Percentiles rank a stretch among this genome's conserved stretches.
phyloP scores from a whole-genome alignment of 169 alveolate genomes.

The Condylostoma magnum region DNA sequence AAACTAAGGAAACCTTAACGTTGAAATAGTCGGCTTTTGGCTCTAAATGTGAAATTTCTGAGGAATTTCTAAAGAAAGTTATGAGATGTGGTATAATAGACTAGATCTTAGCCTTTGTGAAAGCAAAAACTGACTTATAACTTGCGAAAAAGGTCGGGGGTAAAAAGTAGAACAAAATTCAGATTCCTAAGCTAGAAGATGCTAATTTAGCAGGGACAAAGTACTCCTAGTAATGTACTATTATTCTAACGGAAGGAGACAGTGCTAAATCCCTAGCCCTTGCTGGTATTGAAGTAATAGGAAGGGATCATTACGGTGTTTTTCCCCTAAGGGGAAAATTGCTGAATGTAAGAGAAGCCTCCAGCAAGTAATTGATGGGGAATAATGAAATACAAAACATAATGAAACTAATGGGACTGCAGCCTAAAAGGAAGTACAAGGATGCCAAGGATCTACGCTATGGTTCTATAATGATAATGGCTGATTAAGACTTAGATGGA shows the following conservation, averaged over 20 bases:
- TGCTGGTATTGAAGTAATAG: conserved; percentile 99
- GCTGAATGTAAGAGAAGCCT: conserved; percentile 98
- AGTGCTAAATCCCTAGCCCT: conserved; percentile 98
- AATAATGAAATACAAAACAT: conserved; percentile 97
- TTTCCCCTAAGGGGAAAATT: conserved; percentile 99
- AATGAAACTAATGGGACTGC: conserved; percentile 95
- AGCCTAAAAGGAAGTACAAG: conserved; percentile 58
- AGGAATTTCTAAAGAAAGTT: conserved; percentile 87
- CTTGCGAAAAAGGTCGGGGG: conserved; percentile 80
- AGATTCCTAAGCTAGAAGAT: conserved; percentile 95
- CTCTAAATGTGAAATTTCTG: conserved; percentile 84
- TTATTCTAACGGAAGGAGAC: conserved; percentile 99
- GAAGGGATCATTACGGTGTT: conserved; percentile 98
- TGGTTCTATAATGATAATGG: conserved; percentile 99
- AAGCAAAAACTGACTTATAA: conserved; percentile 93
- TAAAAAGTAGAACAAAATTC: conserved; percentile 65
- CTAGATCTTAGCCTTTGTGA: conserved; percentile 89
- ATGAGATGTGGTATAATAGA: conserved; percentile 89
- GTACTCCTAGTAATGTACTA: conserved; percentile 93
- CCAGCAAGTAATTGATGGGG: conserved; percentile 91
- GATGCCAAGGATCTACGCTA: conserved; percentile 93
- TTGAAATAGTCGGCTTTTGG: conserved; percentile 92
- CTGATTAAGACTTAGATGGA: conserved; percentile 99
- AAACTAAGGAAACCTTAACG: conserved; percentile 97
- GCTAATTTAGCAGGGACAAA: conserved; percentile 99